A percentile compares a stretch with the other conserved stretches of the same genome.
These are phyloP conservation scores for Zoysia matrella DNA, from an alignment of 202 grass and related monocot species.

Conservation along the genomic window DNA sequence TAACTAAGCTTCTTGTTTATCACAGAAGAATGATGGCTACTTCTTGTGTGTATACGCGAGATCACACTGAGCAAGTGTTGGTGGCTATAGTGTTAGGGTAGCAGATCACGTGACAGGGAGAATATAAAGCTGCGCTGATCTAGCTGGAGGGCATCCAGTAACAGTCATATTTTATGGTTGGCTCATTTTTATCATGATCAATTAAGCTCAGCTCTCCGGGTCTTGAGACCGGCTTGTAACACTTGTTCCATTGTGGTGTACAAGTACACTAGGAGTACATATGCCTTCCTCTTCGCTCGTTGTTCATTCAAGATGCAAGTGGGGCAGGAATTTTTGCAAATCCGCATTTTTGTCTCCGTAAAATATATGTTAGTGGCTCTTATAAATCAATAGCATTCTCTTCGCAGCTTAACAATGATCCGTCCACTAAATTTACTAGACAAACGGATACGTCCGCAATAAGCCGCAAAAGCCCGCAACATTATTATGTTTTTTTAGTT, in stretches of 20 bases:
- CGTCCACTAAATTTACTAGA: too few species aligned
- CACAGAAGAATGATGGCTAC: background rate
- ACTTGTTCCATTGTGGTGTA: background rate
- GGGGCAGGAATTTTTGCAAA: background rate
- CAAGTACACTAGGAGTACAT: background rate
- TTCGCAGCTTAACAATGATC: too few species aligned
- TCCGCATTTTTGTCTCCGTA: too few species aligned
- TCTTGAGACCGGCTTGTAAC: constrained; percentile 34
- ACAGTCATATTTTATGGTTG: constrained; percentile 33
- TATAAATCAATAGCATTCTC: too few species aligned
- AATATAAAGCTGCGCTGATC: constrained; percentile 36
- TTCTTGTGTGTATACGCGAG: constrained; percentile 6
- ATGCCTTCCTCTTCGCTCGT: background rate
- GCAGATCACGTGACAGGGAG: constrained; percentile 5
- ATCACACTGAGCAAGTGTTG: constrained; percentile 26
- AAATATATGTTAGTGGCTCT: too few species aligned
- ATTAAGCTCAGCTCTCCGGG: background rate
- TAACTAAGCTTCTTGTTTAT: constrained; percentile 1
- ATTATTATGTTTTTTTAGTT: too few species aligned
- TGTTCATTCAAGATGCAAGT: too few species aligned
- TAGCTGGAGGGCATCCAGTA: constrained; percentile 11
- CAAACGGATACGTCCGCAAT: too few species aligned
- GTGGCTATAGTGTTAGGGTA: background rate
- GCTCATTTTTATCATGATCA: constrained; percentile 33
- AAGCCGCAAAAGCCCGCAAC: too few species aligned